A percentile compares a stretch with the other conserved stretches of the same genome.
phyloP scores from a whole-genome alignment of 331 rosid genomes.

The Malus hybrid region DNA sequence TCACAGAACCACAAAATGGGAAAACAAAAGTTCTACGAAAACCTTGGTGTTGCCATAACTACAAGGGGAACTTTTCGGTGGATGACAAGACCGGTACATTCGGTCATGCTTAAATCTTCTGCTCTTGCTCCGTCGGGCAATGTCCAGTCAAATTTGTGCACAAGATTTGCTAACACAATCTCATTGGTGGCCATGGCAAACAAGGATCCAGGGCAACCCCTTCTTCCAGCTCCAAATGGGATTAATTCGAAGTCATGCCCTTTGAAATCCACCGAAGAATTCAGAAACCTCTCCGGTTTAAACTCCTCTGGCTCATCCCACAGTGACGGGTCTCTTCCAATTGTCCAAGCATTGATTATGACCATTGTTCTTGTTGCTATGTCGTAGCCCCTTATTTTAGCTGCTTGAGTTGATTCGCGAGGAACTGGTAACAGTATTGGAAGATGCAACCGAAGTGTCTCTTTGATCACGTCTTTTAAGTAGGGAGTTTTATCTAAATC shows the following conservation, averaged over 20 bases:
- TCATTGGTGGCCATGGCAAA: slow-evolving; percentile 9
- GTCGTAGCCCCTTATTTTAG: too few species aligned
- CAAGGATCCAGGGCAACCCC: slow-evolving; percentile 6
- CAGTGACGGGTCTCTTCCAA: slow-evolving; percentile 38
- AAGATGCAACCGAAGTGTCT: slow-evolving; percentile 24
- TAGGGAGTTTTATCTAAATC: slow-evolving; percentile 26
- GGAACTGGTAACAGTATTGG: slow-evolving; percentile 39
- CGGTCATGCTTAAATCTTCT: background rate
- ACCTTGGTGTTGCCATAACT: background rate
- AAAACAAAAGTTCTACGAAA: too few species aligned
- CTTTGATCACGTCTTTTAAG: slow-evolving; percentile 31
- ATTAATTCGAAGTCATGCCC: slow-evolving; percentile 18
- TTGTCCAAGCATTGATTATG: slow-evolving; percentile 39
- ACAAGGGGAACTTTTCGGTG: slow-evolving; percentile 1
- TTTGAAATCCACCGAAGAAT: slow-evolving; percentile 7
- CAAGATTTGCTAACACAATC: slow-evolving; percentile 14
- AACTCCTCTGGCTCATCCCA: slow-evolving; percentile 32
- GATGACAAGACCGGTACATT: background rate
- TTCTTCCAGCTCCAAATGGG: slow-evolving; percentile 30
- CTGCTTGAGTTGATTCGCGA: slow-evolving; percentile 6
- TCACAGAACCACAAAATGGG: too few species aligned
- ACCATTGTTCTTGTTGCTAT: slow-evolving; percentile 19
- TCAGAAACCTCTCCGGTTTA: slow-evolving; percentile 35
- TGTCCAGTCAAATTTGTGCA: slow-evolving; percentile 18
- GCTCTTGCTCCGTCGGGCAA: background rate